phyloP scores from a whole-genome alignment of 2,329 filamentous ascomycete genomes.

The Mollisia scopiformis region DNA sequence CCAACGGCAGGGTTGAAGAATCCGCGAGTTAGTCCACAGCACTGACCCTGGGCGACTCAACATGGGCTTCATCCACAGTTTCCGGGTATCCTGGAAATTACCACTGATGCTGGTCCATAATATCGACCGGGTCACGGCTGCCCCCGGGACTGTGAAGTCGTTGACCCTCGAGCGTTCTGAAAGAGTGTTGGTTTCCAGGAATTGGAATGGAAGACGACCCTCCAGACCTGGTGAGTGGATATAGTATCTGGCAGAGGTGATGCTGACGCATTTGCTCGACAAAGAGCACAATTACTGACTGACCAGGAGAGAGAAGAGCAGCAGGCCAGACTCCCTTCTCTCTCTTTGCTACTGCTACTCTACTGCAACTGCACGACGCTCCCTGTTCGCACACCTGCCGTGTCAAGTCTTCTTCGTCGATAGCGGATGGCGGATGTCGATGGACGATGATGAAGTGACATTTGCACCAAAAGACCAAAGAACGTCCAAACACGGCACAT shows the following conservation, averaged over 20 bases:
- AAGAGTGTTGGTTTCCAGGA: neutral
- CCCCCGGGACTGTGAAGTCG: no score
- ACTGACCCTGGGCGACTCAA: neutral
- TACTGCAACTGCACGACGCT: neutral
- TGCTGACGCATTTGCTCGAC: neutral
- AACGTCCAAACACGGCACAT: no score
- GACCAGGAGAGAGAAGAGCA: neutral
- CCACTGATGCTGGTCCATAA: neutral
- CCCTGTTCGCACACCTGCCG: slow-evolving; percentile 1
- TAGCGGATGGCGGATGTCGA: no score
- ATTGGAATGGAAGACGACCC: neutral
- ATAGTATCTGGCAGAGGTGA: neutral
- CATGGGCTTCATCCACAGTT: neutral
- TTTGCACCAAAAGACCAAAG: no score
- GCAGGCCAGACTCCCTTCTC: neutral
- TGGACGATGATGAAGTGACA: no score
- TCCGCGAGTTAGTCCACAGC: neutral
- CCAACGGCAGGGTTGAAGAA: neutral
- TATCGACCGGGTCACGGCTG: neutral
- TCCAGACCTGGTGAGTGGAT: neutral
- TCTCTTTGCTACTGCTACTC: neutral
- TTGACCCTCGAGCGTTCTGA: neutral
- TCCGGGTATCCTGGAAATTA: neutral
- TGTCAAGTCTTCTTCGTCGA: neutral
- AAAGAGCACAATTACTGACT: neutral